Percentiles rank a stretch among this genome's conserved stretches.
These are phyloP conservation scores for Xylaria longipes DNA, from an alignment of 495 filamentous ascomycete species.

Conservation along the genomic window DNA sequence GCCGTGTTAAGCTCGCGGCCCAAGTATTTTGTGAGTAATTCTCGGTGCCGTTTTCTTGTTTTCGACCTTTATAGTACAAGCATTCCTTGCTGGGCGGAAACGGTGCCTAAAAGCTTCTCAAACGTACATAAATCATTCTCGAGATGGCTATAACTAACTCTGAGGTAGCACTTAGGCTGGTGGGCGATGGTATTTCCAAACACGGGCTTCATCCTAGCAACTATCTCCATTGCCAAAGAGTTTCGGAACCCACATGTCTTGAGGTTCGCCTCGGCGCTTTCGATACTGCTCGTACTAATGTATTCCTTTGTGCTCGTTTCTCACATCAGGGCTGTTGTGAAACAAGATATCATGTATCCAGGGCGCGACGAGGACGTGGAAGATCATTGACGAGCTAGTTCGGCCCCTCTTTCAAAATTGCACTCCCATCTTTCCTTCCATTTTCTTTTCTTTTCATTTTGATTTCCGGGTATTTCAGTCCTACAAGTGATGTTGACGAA, in stretches of 20 bases:
- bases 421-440: background rate
- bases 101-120: background rate
- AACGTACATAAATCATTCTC: background rate
- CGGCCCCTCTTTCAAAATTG: too few relatives aligned
- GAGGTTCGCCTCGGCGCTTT: constrained; percentile 59
- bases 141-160: background rate
- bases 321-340: constrained; percentile 60
- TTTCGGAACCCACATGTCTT: constrained; percentile 49
- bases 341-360: constrained; percentile 67
- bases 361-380: constrained; percentile 67
- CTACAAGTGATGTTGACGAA: background rate
- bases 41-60: background rate
- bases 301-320: constrained; percentile 63
- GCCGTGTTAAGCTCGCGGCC: constrained; percentile 58
- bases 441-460: background rate
- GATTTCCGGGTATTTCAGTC: background rate
- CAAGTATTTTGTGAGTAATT: constrained; percentile 46
- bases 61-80: background rate
- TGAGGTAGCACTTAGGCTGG: constrained; percentile 54
- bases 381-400: constrained; percentile 32
- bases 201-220: constrained; percentile 60
- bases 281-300: constrained; percentile 59
- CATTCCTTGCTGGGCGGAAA: background rate
- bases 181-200: constrained; percentile 68
- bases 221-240: constrained; percentile 53